Base-by-base conservation (phyloP, 2,329 filamentous ascomycete species). In the Dothistroma pini region DNA sequence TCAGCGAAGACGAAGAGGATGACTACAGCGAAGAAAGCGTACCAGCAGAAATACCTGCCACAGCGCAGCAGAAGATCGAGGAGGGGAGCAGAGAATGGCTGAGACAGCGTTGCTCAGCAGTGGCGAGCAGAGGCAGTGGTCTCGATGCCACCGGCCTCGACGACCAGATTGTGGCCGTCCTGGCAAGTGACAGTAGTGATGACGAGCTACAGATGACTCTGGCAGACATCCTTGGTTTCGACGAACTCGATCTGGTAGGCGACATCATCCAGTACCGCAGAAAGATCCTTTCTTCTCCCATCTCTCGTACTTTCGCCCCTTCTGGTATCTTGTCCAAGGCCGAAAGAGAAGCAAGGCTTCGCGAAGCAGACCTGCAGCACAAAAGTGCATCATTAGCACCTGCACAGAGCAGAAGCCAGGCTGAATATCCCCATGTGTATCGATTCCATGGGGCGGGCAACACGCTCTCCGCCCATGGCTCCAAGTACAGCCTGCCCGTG, bases 401-500 rank as follows among this genome's bases (percentile, higher is more conserved):
- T 0, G 87, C 86, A n/a, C 83, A 90, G 63, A 82, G 88, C 57
- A 86, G 86, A 53, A 79, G 86, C 61, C 89, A 88, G 57, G 84
- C 88, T 4, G 83, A 89, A 51, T 99, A 99, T 73, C 96, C 96
- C 1, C 95, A 99, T 73, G 91, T 99, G 0, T 99, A 97, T 78
- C 91, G 89, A 68, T 77, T 85, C 1, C 89, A 96, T 71, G 86
- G 86, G 63, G 89, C 93, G 2, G 91, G 95, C 1, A 97, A 97
- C 74, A 90, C 88, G 0, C 79, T 99, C 41, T 95, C 89, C 60
- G 79, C 87, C 22, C 83, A 87, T 54, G 95, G 95, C 1, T 88
- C 86, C 71, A 92, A 89, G 72, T 99, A 96, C 69, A 88, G 84
- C 1, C 79, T 99, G 19, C 95, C 95, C 0, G 71, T 84, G 1